phyloP scores from a whole-genome alignment of 2,329 filamentous ascomycete genomes.

The Thielaviopsis populi region DNA sequence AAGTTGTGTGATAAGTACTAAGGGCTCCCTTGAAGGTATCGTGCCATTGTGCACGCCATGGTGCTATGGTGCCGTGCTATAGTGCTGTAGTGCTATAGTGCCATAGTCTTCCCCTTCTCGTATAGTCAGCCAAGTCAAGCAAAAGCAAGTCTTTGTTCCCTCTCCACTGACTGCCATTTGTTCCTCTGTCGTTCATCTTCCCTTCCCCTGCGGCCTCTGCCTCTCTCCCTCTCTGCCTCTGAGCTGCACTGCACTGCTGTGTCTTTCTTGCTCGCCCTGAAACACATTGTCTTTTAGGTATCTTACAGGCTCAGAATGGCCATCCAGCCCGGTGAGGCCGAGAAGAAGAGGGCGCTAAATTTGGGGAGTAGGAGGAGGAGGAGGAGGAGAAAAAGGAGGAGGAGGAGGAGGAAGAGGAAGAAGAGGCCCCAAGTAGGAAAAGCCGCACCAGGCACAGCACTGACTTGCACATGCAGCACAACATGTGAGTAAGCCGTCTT shows the following conservation, averaged over 20 bases:
- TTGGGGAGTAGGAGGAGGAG: background rate
- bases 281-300: background rate
- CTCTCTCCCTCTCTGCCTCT: no score
- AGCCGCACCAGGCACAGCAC: background rate
- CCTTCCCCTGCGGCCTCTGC: no score
- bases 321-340: background rate
- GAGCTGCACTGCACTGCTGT: background rate
- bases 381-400: no score
- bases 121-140: background rate
- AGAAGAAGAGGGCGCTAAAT: slow-evolving; percentile 1
- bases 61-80: background rate
- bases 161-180: background rate
- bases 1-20: background rate
- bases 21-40: background rate
- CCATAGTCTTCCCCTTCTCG: slow-evolving; percentile 2
- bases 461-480: background rate
- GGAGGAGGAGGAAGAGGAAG: no score
- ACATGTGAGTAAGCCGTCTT: background rate
- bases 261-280: background rate
- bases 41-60: background rate
- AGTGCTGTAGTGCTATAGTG: background rate
- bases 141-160: background rate
- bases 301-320: background rate
- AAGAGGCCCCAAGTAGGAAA: background rate
- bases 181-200: background rate